Percentiles rank a stretch among this genome's conserved stretches.
Evolutionary conservation across 2,329 filamentous ascomycete genomes (phyloP).

Genomic region (Colletotrichum tofieldiae): DNA sequence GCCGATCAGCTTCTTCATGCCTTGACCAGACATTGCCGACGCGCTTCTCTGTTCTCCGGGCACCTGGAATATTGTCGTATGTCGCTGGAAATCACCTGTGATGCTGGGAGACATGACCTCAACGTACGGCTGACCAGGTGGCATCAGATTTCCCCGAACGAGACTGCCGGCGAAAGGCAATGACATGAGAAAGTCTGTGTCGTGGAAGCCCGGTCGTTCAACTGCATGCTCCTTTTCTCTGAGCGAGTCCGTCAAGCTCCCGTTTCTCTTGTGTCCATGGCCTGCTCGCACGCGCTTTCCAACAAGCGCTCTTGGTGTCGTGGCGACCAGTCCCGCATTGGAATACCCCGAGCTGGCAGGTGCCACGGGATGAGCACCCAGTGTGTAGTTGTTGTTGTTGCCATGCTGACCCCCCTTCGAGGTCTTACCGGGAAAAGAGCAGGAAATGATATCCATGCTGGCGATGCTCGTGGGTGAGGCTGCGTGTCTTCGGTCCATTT

Average conservation of each 20-base stretch:
- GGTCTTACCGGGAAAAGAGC: slow-evolving; percentile 73
- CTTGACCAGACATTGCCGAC: slow-evolving; percentile 77
- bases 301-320: slow-evolving; percentile 70
- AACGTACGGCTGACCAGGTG: slow-evolving; percentile 86
- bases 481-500: slow-evolving; percentile 54
- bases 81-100: slow-evolving; percentile 60
- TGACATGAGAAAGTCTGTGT: slow-evolving; percentile 72
- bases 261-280: slow-evolving; percentile 84
- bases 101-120: slow-evolving; percentile 73
- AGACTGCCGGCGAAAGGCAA: slow-evolving; percentile 85
- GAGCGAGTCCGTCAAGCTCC: slow-evolving; percentile 88
- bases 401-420: slow-evolving; percentile 56
- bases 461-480: slow-evolving; percentile 71
- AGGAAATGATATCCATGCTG: slow-evolving; percentile 75
- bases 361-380: slow-evolving; percentile 69
- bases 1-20: slow-evolving; percentile 88
- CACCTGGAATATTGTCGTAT: slow-evolving; percentile 69
- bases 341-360: slow-evolving; percentile 66
- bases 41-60: slow-evolving; percentile 55
- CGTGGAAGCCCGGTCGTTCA: slow-evolving; percentile 66
- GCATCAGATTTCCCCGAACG: slow-evolving; percentile 87
- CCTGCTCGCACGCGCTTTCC: slow-evolving; percentile 73
- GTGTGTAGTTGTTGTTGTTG: slow-evolving; percentile 52
- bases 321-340: slow-evolving; percentile 66
- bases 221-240: slow-evolving; percentile 72